Conservation (phyloP, 192 early-diverging fungal species). For the Coemansia sp. region DNA sequence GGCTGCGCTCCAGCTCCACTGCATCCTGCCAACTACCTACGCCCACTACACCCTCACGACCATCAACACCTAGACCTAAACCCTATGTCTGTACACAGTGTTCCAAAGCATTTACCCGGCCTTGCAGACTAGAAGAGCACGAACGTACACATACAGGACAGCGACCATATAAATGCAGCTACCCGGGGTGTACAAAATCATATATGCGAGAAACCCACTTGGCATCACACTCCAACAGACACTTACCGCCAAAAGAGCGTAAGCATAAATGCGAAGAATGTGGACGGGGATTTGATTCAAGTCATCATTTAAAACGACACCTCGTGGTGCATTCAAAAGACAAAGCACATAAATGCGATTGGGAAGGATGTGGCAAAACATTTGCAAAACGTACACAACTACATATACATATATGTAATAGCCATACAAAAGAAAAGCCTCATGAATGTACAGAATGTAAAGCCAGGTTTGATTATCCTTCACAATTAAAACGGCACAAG, state of each 20-base stretch:
- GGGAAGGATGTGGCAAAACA: constrained; percentile 20
- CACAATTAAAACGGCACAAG: constrained; percentile 34
- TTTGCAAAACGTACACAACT: constrained; percentile 53
- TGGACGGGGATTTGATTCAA: too few species aligned
- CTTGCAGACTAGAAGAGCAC: constrained; percentile 53
- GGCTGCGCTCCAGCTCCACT: background rate
- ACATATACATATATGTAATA: constrained; percentile 31
- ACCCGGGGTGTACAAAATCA: constrained; percentile 65
- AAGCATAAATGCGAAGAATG: constrained; percentile 33
- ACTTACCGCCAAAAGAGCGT: constrained; percentile 4
- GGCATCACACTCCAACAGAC: constrained; percentile 18
- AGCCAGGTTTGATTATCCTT: constrained; percentile 40
- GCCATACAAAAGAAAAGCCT: constrained; percentile 41
- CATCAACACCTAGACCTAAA: constrained; percentile 11
- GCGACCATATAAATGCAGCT: constrained; percentile 67
- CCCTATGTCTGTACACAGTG: constrained; percentile 23
- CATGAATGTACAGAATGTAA: constrained; percentile 32
- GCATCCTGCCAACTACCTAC: background rate
- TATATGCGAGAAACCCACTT: constrained; percentile 57
- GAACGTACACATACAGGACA: constrained; percentile 70
- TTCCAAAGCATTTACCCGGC: constrained; percentile 20
- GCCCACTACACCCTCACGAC: constrained; percentile 1
- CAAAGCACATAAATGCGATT: constrained; percentile 34
- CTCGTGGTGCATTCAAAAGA: constrained; percentile 22
- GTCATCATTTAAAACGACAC: constrained; percentile 56